Evolutionary conservation across 345 rosid genomes (phyloP).

Genomic region (Murraya paniculata): DNA sequence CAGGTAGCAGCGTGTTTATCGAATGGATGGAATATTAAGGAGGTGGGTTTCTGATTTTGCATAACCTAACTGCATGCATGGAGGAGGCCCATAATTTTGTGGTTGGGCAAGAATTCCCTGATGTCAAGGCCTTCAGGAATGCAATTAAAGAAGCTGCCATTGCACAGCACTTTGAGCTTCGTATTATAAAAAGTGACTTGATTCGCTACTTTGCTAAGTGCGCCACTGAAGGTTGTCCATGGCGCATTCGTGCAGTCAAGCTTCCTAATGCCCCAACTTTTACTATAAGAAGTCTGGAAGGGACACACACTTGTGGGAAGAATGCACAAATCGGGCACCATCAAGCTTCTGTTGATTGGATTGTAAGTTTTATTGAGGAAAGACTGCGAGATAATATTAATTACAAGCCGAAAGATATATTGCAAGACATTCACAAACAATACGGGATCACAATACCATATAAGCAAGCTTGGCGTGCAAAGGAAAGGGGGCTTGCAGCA

Average conservation of each 20-base stretch:
- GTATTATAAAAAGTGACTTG: slow-evolving; percentile 49
- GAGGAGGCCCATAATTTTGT: slow-evolving; percentile 35
- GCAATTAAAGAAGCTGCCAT: slow-evolving; percentile 59
- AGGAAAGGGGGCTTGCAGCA: slow-evolving; percentile 59
- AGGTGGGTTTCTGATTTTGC: slow-evolving; percentile 12
- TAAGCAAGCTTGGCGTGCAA: slow-evolving; percentile 68
- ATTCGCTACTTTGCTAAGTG: slow-evolving; percentile 56
- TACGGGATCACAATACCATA: slow-evolving; percentile 52
- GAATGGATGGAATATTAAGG: slow-evolving; percentile 5
- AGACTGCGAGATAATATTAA: slow-evolving; percentile 39
- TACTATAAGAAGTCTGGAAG: slow-evolving; percentile 50
- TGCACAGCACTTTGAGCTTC: slow-evolving; percentile 58
- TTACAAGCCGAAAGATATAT: slow-evolving; percentile 62
- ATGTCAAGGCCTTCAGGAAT: slow-evolving; percentile 53
- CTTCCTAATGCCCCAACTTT: slow-evolving; percentile 49
- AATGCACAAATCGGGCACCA: slow-evolving; percentile 55
- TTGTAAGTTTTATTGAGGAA: slow-evolving; percentile 52
- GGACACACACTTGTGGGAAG: slow-evolving; percentile 47
- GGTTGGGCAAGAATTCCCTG: slow-evolving; percentile 58
- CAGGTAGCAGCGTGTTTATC: not conserved
- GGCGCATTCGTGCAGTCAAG: slow-evolving; percentile 56
- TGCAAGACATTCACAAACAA: slow-evolving; percentile 48
- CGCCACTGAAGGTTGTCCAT: slow-evolving; percentile 56
- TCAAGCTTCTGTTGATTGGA: slow-evolving; percentile 65
- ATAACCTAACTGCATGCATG: slow-evolving; percentile 14